phyloP scores from a whole-genome alignment of 495 filamentous ascomycete genomes.

The Penicillium pancosmium region DNA sequence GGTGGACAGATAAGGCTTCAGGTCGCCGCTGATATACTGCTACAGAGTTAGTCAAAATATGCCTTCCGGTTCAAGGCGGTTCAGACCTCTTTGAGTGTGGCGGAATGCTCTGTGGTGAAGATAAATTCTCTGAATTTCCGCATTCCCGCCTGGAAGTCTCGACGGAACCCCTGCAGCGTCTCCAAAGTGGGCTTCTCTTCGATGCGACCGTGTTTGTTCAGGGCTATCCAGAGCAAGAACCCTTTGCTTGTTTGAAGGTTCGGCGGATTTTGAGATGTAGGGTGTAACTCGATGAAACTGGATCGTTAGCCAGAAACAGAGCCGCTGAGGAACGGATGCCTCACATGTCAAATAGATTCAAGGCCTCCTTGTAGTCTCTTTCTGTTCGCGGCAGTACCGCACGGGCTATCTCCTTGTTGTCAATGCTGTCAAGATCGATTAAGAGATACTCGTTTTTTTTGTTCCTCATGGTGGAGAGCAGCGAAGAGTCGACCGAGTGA shows the following conservation, averaged over 20 bases:
- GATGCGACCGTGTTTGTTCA: conserved; percentile 1
- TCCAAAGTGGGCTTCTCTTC: conserved; percentile 11
- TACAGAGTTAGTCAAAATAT: background rate
- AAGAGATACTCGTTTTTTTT: background rate
- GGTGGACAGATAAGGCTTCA: conserved; percentile 10
- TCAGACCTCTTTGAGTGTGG: conserved; percentile 4
- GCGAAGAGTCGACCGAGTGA: too few species aligned
- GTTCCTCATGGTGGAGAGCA: background rate
- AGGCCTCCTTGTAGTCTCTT: background rate
- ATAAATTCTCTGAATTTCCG: conserved; percentile 22
- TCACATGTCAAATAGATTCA: background rate
- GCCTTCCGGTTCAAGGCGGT: too few species aligned
- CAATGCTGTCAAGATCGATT: background rate
- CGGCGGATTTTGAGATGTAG: background rate
- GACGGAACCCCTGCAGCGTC: conserved; percentile 3
- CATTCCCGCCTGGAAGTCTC: conserved; percentile 4
- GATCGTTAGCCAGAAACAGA: background rate
- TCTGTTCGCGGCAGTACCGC: background rate
- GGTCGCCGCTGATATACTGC: conserved; percentile 7
- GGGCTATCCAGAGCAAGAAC: background rate
- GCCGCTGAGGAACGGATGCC: background rate
- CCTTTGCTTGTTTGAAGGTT: background rate
- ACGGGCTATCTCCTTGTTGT: background rate
- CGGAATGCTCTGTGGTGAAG: conserved; percentile 1
- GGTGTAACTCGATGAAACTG: background rate